phyloP scores from a whole-genome alignment of 352 stramenopile species.

The Globisporangium paroecandrum region DNA sequence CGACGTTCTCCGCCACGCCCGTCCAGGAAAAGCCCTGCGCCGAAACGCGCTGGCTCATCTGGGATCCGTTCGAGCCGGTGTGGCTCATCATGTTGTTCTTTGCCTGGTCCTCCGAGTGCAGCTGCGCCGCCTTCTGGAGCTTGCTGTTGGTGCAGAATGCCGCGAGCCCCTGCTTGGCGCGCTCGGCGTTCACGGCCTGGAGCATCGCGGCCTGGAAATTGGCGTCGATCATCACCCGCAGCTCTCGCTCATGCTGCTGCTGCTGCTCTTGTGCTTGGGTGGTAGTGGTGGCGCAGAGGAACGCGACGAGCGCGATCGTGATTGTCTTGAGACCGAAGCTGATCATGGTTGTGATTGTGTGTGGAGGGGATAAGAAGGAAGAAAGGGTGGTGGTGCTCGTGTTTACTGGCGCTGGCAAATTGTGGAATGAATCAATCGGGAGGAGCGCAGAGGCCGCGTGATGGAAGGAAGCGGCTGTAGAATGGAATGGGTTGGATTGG shows the following conservation, averaged over 20 bases:
- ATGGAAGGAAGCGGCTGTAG: background rate
- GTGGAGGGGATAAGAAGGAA: background rate
- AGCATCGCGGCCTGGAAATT: slow-evolving; percentile 22
- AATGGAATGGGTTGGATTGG: background rate
- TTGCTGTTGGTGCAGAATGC: slow-evolving; percentile 29
- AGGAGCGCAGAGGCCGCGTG: background rate
- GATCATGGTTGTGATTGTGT: background rate
- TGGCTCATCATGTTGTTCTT: slow-evolving; percentile 31
- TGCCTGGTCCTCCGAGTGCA: slow-evolving; percentile 32
- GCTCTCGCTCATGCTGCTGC: background rate
- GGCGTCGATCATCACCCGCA: slow-evolving; percentile 5
- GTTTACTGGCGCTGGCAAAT: slow-evolving; percentile 9
- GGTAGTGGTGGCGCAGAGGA: slow-evolving; percentile 3
- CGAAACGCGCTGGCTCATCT: slow-evolving; percentile 20
- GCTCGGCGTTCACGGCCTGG: slow-evolving; percentile 20
- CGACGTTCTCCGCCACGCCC: slow-evolving; percentile 22
- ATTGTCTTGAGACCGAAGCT: slow-evolving; percentile 11
- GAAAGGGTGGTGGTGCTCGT: background rate
- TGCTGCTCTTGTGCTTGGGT: slow-evolving; percentile 6
- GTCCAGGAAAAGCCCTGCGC: slow-evolving; percentile 25
- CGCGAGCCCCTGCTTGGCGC: slow-evolving; percentile 13
- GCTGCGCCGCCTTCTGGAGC: slow-evolving; percentile 27
- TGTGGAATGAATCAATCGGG: slow-evolving; percentile 7
- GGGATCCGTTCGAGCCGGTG: slow-evolving; percentile 25
- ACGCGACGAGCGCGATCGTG: slow-evolving; percentile 5